Percentiles rank a stretch among this genome's conserved stretches.
phyloP scores from a whole-genome alignment of 2,329 filamentous ascomycete genomes.

The Epichloe amarillans region DNA sequence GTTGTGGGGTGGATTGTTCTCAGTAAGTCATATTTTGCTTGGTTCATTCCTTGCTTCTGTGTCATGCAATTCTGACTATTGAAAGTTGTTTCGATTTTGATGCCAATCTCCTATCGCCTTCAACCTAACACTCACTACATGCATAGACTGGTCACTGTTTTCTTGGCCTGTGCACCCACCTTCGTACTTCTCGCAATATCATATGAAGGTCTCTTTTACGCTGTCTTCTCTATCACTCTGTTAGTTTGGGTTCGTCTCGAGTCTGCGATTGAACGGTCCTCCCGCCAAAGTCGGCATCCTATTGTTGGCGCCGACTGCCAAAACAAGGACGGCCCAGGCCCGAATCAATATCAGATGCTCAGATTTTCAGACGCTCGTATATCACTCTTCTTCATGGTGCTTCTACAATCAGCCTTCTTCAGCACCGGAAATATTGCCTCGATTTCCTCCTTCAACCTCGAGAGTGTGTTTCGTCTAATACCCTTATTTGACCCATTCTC shows the following conservation, averaged over 20 bases:
- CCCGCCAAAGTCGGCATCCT: neutral
- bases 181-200: constrained; percentile 96
- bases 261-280: constrained; percentile 4
- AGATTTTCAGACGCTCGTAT: constrained; percentile 75
- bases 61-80: neutral
- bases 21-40: constrained; percentile 31
- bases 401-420: constrained; percentile 94
- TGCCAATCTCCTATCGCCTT: constrained; percentile 70
- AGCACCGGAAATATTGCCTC: constrained; percentile 93
- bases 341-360: constrained; percentile 45
- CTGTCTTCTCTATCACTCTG: constrained; percentile 71
- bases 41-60: neutral
- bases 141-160: constrained; percentile 76
- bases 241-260: constrained; percentile 89
- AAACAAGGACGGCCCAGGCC: neutral
- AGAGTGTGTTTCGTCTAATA: constrained; percentile 75
- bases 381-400: constrained; percentile 85
- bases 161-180: constrained; percentile 80
- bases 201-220: constrained; percentile 93
- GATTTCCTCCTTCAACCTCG: constrained; percentile 82
- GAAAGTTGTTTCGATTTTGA: constrained; percentile 55
- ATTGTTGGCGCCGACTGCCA: neutral
- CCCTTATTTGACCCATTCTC: constrained; percentile 90
- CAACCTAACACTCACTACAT: constrained; percentile 79
- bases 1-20: constrained; percentile 72